Base-by-base conservation (phyloP, 2,329 filamentous ascomycete genomes). In the Lasiodiplodia hormozganensis region DNA sequence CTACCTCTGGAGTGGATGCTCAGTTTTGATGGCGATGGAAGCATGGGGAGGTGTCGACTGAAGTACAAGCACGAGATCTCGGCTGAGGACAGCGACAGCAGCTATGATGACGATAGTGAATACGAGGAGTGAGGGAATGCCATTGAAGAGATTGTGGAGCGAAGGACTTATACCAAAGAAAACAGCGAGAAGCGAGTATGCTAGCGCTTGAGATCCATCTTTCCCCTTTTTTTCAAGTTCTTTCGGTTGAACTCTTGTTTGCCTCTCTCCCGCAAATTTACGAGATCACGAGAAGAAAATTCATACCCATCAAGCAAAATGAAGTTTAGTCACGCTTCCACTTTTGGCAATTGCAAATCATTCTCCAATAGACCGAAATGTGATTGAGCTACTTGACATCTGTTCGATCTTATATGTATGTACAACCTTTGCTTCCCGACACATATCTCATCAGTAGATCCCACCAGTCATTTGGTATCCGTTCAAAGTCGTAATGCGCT, bases 1-100 rank as follows among this genome's bases (percentile, higher is more conserved):
- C 70, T 84, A 28, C 76, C 76, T 40, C 70, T 84, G 47, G 77
- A 80, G 4, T 84, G 82, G 82, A 76, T 70, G 43, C 69, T 85
- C 57, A 78, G 81, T 65, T 80, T 81, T 47, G 74, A 78, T 10
- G 78, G 77, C 0, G 77, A 76, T 56, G 81, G 80, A 0, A 78
- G 78, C 34, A 82, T 82, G 77, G 79, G 78, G 0, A 73, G 80
- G 23, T 77, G 79, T 18, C 75, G 76, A 54, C 73, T 82, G 4
- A 83, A 81, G 69, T 78, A 83, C 2, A 82, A 76, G 73, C 74
- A 75, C 51, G 74, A 77, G 65, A 64, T 72, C 31, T 69, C 72
- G 11, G 72, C 70, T 69, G 43, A 74, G 38, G 72, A 70, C 4
- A 54, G 60, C 28, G 16, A 71, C n/a, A 47, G 43, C n/a, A 47